Evolutionary conservation across 1,139 yeast genomes (phyloP).

Genomic region (Sugiyamaella paludigena): DNA sequence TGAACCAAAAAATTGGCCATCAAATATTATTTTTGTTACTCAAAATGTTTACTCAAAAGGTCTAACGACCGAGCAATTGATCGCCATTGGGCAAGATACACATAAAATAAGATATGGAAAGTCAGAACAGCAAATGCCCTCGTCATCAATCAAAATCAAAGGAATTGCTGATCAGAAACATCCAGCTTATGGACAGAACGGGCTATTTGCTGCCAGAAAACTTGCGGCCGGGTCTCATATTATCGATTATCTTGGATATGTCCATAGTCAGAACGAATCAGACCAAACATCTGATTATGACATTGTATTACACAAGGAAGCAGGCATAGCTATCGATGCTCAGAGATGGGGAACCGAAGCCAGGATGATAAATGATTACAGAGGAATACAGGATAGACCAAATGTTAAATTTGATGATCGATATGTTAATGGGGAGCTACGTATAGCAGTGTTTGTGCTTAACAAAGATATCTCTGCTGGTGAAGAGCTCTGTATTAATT

Average conservation of each 20-base stretch:
- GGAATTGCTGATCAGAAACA: conserved; percentile 26
- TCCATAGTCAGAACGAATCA: conserved; percentile 28
- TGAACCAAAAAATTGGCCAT: conserved; percentile 25
- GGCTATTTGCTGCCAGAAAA: conserved; percentile 29
- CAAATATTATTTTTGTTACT: conserved; percentile 17
- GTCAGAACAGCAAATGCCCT: conserved; percentile 17
- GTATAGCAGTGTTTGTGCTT: conserved; percentile 28
- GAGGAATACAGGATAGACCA: conserved; percentile 29
- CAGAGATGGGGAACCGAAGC: conserved; percentile 31
- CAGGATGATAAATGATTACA: conserved; percentile 33
- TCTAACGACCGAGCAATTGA: conserved; percentile 17
- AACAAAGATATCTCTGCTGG: conserved; percentile 26
- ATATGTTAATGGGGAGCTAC: conserved; percentile 24
- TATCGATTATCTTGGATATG: conserved; percentile 32
- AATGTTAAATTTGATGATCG: conserved; percentile 32
- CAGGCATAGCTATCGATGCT: conserved; percentile 31
- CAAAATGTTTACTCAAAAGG: conserved; percentile 23
- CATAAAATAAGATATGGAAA: not conserved
- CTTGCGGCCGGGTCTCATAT: conserved; percentile 27
- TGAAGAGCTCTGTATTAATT: conserved; percentile 30
- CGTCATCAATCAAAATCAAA: conserved; percentile 25
- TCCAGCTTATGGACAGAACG: conserved; percentile 33
- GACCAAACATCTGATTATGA: conserved; percentile 32
- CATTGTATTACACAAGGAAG: conserved; percentile 25
- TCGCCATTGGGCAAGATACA: conserved; percentile 17